Conservation (phyloP, 306 rosid genomes). For the Arachis stenosperma region DNA sequence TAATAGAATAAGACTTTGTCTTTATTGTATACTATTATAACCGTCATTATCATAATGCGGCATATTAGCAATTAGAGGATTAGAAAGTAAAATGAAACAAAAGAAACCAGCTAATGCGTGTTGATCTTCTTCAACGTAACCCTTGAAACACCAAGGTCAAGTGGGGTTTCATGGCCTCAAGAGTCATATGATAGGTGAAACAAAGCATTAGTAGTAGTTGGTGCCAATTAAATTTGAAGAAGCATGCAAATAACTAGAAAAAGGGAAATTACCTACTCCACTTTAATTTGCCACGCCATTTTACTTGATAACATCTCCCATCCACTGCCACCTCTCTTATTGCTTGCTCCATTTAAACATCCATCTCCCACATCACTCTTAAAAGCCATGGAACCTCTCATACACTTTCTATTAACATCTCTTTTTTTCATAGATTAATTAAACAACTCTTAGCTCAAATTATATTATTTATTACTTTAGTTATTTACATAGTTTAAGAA, state of each 20-base stretch:
- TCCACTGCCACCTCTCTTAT: too few relatives aligned
- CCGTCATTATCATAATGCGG: constrained; percentile 29
- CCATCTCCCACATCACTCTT: too few relatives aligned
- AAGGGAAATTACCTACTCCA: constrained; percentile 56
- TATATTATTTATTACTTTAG: too few relatives aligned
- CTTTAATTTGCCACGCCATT: constrained; percentile 23
- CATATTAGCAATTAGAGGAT: constrained; percentile 3
- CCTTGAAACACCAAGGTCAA: not conserved
- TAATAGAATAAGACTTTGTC: too few relatives aligned
- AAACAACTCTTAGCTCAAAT: too few relatives aligned
- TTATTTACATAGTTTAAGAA: too few relatives aligned
- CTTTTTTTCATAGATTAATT: too few relatives aligned
- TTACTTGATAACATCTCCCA: too few relatives aligned
- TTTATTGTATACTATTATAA: not conserved
- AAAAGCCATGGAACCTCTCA: too few relatives aligned
- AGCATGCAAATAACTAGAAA: constrained; percentile 32
- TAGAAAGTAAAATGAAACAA: constrained; percentile 48
- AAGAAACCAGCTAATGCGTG: constrained; percentile 28
- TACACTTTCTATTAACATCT: too few relatives aligned
- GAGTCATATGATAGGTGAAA: constrained; percentile 24
- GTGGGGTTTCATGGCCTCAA: constrained; percentile 21
- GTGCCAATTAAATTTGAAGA: constrained; percentile 43
- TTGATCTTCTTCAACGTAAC: constrained; percentile 6
- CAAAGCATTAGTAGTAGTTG: not conserved
- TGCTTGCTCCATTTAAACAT: too few relatives aligned